A percentile compares a stretch with the other conserved stretches of the same genome.
Conservation (phyloP, 2,329 filamentous ascomycete species). For the Shiraia bambusicola region DNA sequence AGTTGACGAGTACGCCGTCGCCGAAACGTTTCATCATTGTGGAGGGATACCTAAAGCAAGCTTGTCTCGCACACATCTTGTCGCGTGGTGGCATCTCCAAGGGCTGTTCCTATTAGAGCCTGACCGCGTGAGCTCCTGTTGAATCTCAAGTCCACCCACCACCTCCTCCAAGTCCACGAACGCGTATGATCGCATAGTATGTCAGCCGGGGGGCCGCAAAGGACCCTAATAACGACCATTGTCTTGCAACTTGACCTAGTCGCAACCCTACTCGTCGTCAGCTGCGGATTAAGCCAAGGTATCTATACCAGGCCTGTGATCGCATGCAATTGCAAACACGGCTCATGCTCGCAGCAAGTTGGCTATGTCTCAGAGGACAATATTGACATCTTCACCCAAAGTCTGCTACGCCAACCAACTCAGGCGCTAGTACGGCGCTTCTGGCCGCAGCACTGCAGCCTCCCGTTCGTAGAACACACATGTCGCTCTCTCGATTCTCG, state of each 20-base stretch:
- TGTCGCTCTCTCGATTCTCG: neutral
- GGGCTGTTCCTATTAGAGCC: conserved; percentile 26
- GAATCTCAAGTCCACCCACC: conserved; percentile 30
- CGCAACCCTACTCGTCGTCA: conserved; percentile 6
- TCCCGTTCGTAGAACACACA: conserved; percentile 6
- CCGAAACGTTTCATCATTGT: conserved; percentile 9
- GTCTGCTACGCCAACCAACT: conserved; percentile 10
- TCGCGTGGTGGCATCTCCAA: conserved; percentile 19
- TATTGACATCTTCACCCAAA: conserved; percentile 1
- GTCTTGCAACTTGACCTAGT: conserved; percentile 10
- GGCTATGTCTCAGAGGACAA: conserved; percentile 7
- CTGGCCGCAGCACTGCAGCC: conserved; percentile 6
- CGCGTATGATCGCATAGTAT: conserved; percentile 12
- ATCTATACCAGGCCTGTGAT: conserved; percentile 3
- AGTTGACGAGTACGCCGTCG: conserved; percentile 16
- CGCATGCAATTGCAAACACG: conserved; percentile 6
- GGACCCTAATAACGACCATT: conserved; percentile 9
- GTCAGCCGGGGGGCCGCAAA: conserved; percentile 20
- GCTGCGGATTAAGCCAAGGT: conserved; percentile 12
- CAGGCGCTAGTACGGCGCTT: conserved; percentile 7
- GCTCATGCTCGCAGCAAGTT: conserved; percentile 4
- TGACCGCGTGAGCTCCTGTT: conserved; percentile 34
- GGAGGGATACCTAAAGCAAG: conserved; percentile 6
- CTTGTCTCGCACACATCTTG: conserved; percentile 19
- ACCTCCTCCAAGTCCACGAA: conserved; percentile 15